These are phyloP conservation scores for Dipteronia sinensis DNA, from an alignment of 345 rosid genomes.

Conservation along the genomic window DNA sequence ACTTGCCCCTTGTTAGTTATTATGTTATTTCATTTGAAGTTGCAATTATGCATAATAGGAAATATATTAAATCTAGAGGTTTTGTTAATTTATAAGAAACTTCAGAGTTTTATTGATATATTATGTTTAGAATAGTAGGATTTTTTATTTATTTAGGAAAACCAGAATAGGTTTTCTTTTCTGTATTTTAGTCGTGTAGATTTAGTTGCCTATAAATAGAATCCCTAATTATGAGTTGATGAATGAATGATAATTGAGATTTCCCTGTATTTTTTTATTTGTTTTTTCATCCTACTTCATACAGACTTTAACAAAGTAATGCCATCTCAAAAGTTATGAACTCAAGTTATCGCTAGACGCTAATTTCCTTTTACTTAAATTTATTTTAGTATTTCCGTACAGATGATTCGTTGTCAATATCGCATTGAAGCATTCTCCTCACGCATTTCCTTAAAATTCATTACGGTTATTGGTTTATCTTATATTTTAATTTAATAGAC, in stretches of 20 bases:
- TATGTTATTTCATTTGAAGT: neutral
- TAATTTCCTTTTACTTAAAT: neutral
- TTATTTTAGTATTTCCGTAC: neutral
- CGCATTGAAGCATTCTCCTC: neutral
- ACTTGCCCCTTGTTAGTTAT: neutral
- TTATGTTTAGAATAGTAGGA: too few species aligned
- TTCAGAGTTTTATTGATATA: neutral
- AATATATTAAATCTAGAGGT: neutral
- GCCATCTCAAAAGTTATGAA: neutral
- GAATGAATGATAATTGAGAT: neutral
- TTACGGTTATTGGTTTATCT: neutral
- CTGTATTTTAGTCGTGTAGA: too few species aligned
- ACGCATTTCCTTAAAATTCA: neutral
- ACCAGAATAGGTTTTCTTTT: too few species aligned
- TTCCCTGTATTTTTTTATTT: neutral
- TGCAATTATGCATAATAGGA: neutral
- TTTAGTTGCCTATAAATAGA: too few species aligned
- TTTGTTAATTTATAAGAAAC: neutral
- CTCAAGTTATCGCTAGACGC: neutral
- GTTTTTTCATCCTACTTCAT: neutral
- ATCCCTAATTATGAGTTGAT: neutral
- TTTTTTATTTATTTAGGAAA: too few species aligned
- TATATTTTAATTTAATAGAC: neutral
- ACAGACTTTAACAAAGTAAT: neutral
- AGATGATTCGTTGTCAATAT: neutral